phyloP scores from a whole-genome alignment of 805 yeast genomes.

The Scheffersomyces coipomensis region DNA sequence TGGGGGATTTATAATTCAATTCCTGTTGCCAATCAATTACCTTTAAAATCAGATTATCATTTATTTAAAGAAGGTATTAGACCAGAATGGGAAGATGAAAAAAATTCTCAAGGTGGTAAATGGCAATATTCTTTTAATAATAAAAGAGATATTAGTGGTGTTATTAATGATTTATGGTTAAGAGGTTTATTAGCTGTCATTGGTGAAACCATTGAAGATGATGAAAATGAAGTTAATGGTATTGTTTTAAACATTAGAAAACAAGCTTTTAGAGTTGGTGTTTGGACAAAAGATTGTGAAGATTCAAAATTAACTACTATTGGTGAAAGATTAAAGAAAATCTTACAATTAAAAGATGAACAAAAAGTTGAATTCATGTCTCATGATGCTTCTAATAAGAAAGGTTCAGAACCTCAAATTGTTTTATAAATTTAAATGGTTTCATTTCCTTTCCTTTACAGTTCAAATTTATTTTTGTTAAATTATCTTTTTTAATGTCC shows the following conservation, averaged over 20 bases:
- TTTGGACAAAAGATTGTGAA: constrained; percentile 88
- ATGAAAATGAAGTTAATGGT: constrained; percentile 85
- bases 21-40: constrained; percentile 88
- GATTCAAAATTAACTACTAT: constrained; percentile 63
- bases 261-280: constrained; percentile 76
- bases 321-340: constrained; percentile 85
- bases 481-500: no score
- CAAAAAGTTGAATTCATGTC: constrained; percentile 79
- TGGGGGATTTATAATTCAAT: constrained; percentile 97
- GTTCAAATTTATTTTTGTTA: no score
- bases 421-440: constrained; percentile 24
- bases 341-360: constrained; percentile 69
- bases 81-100: constrained; percentile 98
- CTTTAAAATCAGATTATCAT: constrained; percentile 90
- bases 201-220: constrained; percentile 92
- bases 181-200: constrained; percentile 83
- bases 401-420: constrained; percentile 36
- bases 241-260: constrained; percentile 87
- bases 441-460: no score
- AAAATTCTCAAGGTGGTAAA: constrained; percentile 89
- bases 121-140: constrained; percentile 75
- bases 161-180: constrained; percentile 89
- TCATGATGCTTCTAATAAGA: constrained; percentile 54
- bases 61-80: constrained; percentile 89
- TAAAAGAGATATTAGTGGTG: constrained; percentile 54